A percentile compares a stretch with the other conserved stretches of the same genome.
Evolutionary conservation across 2,329 filamentous ascomycete genomes (phyloP).

Genomic region (Epichloe brachyelytri): DNA sequence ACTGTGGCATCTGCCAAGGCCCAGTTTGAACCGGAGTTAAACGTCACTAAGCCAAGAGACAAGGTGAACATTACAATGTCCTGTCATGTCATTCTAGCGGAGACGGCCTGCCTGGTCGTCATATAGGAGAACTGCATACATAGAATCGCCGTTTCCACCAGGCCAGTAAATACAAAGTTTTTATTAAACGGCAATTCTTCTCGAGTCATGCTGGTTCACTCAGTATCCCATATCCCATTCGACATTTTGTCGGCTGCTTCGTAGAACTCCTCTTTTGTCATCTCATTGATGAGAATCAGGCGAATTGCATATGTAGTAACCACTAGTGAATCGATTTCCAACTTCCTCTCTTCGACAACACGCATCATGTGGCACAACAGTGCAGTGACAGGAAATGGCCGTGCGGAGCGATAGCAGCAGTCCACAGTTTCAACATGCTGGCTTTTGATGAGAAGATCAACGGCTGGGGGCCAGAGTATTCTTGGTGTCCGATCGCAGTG

Average conservation of each 20-base stretch:
- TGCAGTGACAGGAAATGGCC: conserved; percentile 6
- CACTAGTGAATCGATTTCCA: conserved; percentile 7
- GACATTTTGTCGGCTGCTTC: not conserved
- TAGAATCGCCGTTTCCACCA: no score
- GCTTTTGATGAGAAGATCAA: conserved; percentile 6
- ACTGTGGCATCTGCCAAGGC: no score
- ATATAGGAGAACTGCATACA: no score
- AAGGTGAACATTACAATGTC: no score
- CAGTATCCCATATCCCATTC: conserved; percentile 2
- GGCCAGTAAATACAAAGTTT: no score
- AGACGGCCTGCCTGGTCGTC: no score
- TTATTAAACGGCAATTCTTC: no score
- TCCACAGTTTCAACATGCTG: not conserved
- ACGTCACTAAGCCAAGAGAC: no score
- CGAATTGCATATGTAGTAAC: conserved; percentile 8
- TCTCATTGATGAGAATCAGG: conserved; percentile 2
- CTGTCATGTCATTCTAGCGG: no score
- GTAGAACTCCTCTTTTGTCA: not conserved
- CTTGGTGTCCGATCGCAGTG: not conserved
- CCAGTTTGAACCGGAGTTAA: no score
- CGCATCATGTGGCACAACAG: conserved; percentile 8
- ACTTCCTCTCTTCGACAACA: conserved; percentile 4
- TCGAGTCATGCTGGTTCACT: not conserved
- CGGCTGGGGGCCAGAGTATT: conserved; percentile 7
- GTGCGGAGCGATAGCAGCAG: conserved; percentile 1